Base-by-base conservation (phyloP, 1,139 yeast species). In the Yamadazyma epiphylla region DNA sequence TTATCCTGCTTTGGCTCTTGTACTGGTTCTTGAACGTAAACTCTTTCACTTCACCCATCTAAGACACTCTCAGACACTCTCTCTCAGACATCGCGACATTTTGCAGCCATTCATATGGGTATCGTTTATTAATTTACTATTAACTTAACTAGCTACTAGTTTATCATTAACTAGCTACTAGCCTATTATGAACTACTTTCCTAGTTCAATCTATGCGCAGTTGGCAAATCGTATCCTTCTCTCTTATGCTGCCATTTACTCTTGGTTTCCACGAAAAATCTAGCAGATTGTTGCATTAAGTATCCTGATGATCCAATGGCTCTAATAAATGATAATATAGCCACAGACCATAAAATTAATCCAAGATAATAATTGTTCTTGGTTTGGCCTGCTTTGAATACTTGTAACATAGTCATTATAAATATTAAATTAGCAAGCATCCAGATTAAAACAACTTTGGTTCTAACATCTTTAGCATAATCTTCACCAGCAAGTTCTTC, bases 361-460 rank as follows among this genome's bases (percentile, higher is more conserved):
- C 83, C 81, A 48, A 91, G 64, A 56, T 91, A 91, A 35, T 76
- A 74, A 58, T 91, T 91, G 12, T 48, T 46, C 13, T 48, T 52
- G 14, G 78, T 70, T 30, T 74, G 74, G 26, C 79, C 80, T 3
- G 88, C 76, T 13, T 70, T 62, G 50, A 80, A 88, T 11, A 87
- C 81, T 56, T 89, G 94, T 10, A 88, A 74, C 64, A 91, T 83
- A 9, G 94, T 77, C 88, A 89, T 79, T 23, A 86, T 80, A 45
- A 91, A 68, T 15, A 91, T 57, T 47, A 85, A 65, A 53, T 91
- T 91, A 19, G 84, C 65, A 31, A 88, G 66, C 74, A 91, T 73
- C 98, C 98, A 91, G 6, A 78, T 61, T 48, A 89, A 73, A n/a
- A 91, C 97, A 27, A 91, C 96, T 41, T 91, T 74, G 1, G 97